A percentile compares a stretch with the other conserved stretches of the same genome.
phyloP scores from a whole-genome alignment of 1,284 basidiomycete genomes.

The Rhodotorula mucilaginosa region DNA sequence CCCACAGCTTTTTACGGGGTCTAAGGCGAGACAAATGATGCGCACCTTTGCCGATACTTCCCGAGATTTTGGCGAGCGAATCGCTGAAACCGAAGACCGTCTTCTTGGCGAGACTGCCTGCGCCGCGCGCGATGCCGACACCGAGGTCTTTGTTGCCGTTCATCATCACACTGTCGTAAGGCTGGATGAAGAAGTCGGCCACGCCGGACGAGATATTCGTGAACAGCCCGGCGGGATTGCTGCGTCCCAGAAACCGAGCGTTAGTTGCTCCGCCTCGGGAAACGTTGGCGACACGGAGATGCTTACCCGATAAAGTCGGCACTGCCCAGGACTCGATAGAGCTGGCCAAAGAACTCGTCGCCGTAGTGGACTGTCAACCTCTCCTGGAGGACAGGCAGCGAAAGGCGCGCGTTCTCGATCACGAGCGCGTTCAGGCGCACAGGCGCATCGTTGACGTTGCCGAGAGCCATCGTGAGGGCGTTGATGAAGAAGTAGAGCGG shows the following conservation, averaged over 20 bases:
- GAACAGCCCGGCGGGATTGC: conserved; percentile 87
- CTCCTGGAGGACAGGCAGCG: conserved; percentile 75
- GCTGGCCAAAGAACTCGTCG: conserved; percentile 87
- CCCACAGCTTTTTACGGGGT: background rate
- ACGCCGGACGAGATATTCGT: conserved; percentile 99
- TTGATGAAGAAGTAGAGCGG: conserved; percentile 92
- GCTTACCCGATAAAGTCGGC: conserved; percentile 74
- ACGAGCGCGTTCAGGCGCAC: conserved; percentile 91
- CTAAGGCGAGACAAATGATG: conserved; percentile 6
- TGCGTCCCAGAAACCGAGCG: background rate
- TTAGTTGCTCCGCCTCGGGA: background rate
- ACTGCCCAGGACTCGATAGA: conserved; percentile 93
- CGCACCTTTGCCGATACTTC: conserved; percentile 90
- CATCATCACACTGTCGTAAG: conserved; percentile 95
- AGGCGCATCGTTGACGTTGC: conserved; percentile 96
- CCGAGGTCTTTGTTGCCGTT: conserved; percentile 95
- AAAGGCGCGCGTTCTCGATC: conserved; percentile 90
- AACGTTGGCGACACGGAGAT: background rate
- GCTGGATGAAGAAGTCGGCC: conserved; percentile 98
- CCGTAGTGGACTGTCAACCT: conserved; percentile 90
- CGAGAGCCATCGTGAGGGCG: conserved; percentile 92
- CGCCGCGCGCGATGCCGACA: conserved; percentile 93
- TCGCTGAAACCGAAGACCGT: conserved; percentile 96
- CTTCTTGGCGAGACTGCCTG: conserved; percentile 98
- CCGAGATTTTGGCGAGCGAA: conserved; percentile 94